These are phyloP conservation scores for Zea luxurians DNA, from an alignment of 176 grass and related monocot genomes.

Conservation along the genomic window DNA sequence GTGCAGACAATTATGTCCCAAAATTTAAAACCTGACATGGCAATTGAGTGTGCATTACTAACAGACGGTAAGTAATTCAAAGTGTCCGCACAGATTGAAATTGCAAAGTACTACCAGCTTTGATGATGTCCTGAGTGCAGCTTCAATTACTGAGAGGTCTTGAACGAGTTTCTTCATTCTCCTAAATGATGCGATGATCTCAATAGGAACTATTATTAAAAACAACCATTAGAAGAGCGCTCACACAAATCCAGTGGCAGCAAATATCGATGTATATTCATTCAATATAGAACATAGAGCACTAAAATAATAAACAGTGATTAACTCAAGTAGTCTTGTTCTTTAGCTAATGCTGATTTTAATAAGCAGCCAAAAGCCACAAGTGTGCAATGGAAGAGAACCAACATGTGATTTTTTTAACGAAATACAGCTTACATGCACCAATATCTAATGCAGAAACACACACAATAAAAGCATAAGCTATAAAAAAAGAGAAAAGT, in stretches of 20 bases:
- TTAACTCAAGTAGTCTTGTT: neutral
- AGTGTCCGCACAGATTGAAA: neutral
- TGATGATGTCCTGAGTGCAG: constrained; percentile 77
- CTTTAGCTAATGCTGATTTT: neutral
- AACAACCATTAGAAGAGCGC: constrained; percentile 23
- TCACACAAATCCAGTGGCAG: constrained; percentile 5
- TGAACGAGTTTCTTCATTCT: constrained; percentile 92
- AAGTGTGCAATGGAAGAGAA: neutral
- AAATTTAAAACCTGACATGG: constrained; percentile 7
- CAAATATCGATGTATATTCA: neutral
- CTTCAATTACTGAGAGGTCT: constrained; percentile 64
- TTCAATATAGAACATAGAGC: neutral
- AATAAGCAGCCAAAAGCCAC: neutral
- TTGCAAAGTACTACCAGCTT: constrained; percentile 63
- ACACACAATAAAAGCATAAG: neutral
- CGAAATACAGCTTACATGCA: neutral
- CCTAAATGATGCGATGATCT: constrained; percentile 79
- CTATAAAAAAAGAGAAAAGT: neutral
- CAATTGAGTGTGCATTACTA: neutral
- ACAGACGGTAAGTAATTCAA: neutral
- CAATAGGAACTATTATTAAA: constrained; percentile 71
- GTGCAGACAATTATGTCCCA: constrained; percentile 3
- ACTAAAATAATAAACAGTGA: constrained; percentile 4
- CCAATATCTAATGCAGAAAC: constrained; percentile 1
- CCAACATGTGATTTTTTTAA: neutral